phyloP scores from a whole-genome alignment of 495 filamentous ascomycete genomes.

The Aspergillus wentii region DNA sequence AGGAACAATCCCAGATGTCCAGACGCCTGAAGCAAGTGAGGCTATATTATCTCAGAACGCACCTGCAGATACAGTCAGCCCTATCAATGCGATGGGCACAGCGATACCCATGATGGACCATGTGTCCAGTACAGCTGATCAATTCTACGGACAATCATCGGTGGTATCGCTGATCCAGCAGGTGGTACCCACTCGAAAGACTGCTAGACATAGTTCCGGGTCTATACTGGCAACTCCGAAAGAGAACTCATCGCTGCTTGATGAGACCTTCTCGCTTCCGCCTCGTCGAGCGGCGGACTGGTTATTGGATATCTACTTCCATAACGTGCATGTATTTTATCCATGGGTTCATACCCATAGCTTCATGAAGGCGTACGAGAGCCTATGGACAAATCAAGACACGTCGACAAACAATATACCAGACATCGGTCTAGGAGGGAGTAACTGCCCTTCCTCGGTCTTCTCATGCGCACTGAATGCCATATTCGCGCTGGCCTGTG shows the following conservation, averaged over 20 bases:
- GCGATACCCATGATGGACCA: constrained; percentile 2
- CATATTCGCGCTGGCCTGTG: constrained; percentile 29
- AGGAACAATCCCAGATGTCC: too few relatives aligned
- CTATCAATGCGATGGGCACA: constrained; percentile 6
- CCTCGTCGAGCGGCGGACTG: constrained; percentile 10
- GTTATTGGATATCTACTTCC: constrained; percentile 25
- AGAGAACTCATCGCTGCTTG: constrained; percentile 5
- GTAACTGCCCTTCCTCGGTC: constrained; percentile 4
- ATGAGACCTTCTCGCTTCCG: constrained; percentile 8
- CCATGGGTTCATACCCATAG: constrained; percentile 7
- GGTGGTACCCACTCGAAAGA: too few relatives aligned
- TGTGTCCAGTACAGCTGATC: not conserved
- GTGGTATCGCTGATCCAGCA: constrained; percentile 5
- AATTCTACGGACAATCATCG: constrained; percentile 9
- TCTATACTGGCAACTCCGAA: not conserved
- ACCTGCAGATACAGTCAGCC: not conserved
- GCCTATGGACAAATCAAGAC: too few relatives aligned
- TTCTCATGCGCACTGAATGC: constrained; percentile 30
- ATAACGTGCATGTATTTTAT: constrained; percentile 17
- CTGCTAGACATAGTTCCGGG: too few relatives aligned
- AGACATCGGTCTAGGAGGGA: not conserved
- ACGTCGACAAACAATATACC: constrained; percentile 12
- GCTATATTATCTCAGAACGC: constrained; percentile 2
- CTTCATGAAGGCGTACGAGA: constrained; percentile 5
- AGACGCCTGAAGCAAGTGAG: too few relatives aligned